These are phyloP conservation scores for Lichtheimia corymbifera DNA, from an alignment of 371 early-diverging fungal genomes.

Conservation along the genomic window DNA sequence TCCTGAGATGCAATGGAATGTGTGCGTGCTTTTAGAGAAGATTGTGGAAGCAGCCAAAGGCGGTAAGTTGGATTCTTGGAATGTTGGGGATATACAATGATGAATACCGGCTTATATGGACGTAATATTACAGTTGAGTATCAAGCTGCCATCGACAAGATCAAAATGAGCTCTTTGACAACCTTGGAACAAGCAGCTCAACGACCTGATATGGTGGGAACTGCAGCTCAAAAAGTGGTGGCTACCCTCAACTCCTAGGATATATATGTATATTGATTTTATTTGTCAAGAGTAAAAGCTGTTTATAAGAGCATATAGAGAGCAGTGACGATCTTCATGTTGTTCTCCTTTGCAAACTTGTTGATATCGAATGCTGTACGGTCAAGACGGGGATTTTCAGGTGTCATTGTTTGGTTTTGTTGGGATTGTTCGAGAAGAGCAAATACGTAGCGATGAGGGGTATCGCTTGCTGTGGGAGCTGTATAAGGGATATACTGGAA, in stretches of 20 bases:
- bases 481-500: slow-evolving; percentile 33
- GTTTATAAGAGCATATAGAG: not conserved
- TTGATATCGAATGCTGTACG: slow-evolving; percentile 14
- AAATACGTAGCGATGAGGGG: slow-evolving; percentile 53
- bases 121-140: too few relatives aligned
- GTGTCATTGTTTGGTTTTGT: slow-evolving; percentile 11
- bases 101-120: too few relatives aligned
- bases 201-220: too few relatives aligned
- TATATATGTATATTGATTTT: too few relatives aligned
- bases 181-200: too few relatives aligned
- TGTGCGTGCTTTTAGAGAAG: slow-evolving; percentile 52
- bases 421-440: slow-evolving; percentile 42
- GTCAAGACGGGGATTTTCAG: not conserved
- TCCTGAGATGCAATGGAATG: slow-evolving; percentile 48
- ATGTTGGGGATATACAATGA: too few relatives aligned
- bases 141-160: too few relatives aligned
- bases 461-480: slow-evolving; percentile 40
- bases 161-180: too few relatives aligned
- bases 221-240: too few relatives aligned
- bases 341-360: slow-evolving; percentile 12
- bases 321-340: slow-evolving; percentile 15
- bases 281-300: too few relatives aligned
- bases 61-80: slow-evolving; percentile 21
- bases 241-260: too few relatives aligned
- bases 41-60: slow-evolving; percentile 35